Conservation (phyloP, 805 yeast genomes). For the Wickerhamomyces tratensis region DNA sequence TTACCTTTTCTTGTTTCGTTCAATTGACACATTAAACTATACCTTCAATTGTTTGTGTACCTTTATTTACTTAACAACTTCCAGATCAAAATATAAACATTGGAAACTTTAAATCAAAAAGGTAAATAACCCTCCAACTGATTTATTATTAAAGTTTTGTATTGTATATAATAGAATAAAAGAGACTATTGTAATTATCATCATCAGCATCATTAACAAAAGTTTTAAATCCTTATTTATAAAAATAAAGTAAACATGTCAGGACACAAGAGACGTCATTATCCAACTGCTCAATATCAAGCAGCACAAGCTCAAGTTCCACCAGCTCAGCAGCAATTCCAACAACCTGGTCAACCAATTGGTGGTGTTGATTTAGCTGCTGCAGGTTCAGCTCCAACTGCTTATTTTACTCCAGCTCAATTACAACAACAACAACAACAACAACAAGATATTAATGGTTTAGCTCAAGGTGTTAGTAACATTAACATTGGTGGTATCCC, state of each 20-base stretch:
- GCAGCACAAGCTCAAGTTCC: constrained; percentile 20
- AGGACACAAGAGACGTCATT: constrained; percentile 34
- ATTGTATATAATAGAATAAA: too few relatives aligned
- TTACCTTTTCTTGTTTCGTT: too few relatives aligned
- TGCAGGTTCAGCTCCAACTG: constrained; percentile 8
- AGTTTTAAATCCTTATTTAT: too few relatives aligned
- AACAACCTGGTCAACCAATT: constrained; percentile 5
- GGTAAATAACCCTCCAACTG: too few relatives aligned
- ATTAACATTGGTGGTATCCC: constrained; percentile 25
- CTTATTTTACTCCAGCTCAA: constrained; percentile 9
- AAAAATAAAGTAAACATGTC: constrained; percentile 15
- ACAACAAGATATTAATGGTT: constrained; percentile 19
- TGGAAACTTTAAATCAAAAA: too few relatives aligned
- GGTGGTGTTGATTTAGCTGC: constrained; percentile 5
- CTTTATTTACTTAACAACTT: too few relatives aligned
- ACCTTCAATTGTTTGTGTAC: too few relatives aligned
- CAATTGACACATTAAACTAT: too few relatives aligned
- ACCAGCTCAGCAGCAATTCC: constrained; percentile 12
- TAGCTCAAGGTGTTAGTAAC: constrained; percentile 20
- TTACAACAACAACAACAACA: constrained; percentile 18
- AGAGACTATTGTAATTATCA: too few relatives aligned
- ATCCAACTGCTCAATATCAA: constrained; percentile 36
- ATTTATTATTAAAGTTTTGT: too few relatives aligned
- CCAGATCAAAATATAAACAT: too few relatives aligned
- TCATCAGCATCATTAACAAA: too few relatives aligned